Base-by-base conservation (phyloP, 768 basidiomycete genomes). In the Mycena rebaudengoi region DNA sequence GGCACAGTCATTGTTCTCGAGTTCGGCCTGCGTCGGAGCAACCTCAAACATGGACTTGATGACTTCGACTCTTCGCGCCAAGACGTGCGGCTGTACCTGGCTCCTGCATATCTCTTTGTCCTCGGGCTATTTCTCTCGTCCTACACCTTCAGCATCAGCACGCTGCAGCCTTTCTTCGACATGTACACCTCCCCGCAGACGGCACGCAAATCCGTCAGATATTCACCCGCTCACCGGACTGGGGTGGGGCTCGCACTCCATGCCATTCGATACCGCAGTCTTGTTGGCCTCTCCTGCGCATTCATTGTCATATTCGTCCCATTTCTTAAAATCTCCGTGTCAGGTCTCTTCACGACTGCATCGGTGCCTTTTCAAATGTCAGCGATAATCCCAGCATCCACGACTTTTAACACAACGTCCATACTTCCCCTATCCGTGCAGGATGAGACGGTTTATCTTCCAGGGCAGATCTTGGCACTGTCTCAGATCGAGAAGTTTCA, bases 291-390 rank as follows among this genome's bases (percentile, higher is more conserved):
- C 4, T 16, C 20, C n/a, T 56, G 61, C 23, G 53, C 61, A n/a
- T 18, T n/a, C 5, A 40, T 50, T 26, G 40, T 48, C 33, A 52
- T 63, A 25, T 25, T 21, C 14, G n/a, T 63, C 25, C 61, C 61
- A 2, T 63, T 63, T 53, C 51, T 55, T 28, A 55, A 63, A 33
- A 63, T 63, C 35, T 30, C n/a, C 5, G 53, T 63, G 20, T 46
- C 61, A 11, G 61, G 53, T 40, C 54, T 63, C 16, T 13, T 63
- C 48, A 44, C 40, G 25, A 30, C 53, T 18, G 30, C 23, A 0
- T 20, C 18, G 4, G n/a, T 21, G 7, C 37, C 46, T 21, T 26
- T 28, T 6, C 18, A 55, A 7, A 25, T 18, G 13, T 7, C 23
- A 5, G 29, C 21, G 16, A 14, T 33, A 5, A n/a, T 61, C 7